A percentile compares a stretch with the other conserved stretches of the same genome.
Evolutionary conservation across 2,329 filamentous ascomycete species (phyloP).

Genomic region (Zymoseptoria ardabiliae): DNA sequence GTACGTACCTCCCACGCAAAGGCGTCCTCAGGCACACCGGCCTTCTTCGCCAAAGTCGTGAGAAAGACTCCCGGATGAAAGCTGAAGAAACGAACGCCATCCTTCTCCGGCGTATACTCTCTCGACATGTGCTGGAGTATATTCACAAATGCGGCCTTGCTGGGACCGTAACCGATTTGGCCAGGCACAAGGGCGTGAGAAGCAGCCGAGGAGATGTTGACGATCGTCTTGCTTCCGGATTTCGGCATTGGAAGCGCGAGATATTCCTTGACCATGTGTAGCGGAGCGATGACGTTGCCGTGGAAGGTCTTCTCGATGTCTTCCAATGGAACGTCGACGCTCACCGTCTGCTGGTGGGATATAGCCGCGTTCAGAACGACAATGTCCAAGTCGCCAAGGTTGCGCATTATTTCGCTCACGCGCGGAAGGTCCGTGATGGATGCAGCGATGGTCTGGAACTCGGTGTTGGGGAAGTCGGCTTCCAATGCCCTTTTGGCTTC

Average conservation of each 20-base stretch:
- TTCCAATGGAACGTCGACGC: slow-evolving; percentile 30
- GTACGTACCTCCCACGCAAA: slow-evolving; percentile 8
- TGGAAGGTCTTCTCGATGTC: slow-evolving; percentile 31
- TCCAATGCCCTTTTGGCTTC: slow-evolving; percentile 34
- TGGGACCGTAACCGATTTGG: slow-evolving; percentile 10
- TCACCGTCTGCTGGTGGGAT: slow-evolving; percentile 23
- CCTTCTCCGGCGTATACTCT: neutral
- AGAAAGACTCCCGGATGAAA: slow-evolving; percentile 12
- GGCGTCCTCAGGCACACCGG: neutral
- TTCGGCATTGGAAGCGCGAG: slow-evolving; percentile 25
- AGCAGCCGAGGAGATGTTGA: slow-evolving; percentile 34
- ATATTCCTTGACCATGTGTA: slow-evolving; percentile 31
- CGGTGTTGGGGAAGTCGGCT: slow-evolving; percentile 26
- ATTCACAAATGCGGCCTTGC: slow-evolving; percentile 8
- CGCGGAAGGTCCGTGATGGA: slow-evolving; percentile 18
- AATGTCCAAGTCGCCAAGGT: slow-evolving; percentile 32
- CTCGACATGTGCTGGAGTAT: slow-evolving; percentile 6
- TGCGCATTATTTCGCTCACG: slow-evolving; percentile 27
- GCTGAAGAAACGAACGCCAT: slow-evolving; percentile 5
- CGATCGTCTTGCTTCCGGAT: slow-evolving; percentile 28
- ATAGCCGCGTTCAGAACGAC: slow-evolving; percentile 36
- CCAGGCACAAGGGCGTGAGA: slow-evolving; percentile 21
- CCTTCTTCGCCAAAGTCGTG: slow-evolving; percentile 1
- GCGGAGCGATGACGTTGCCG: slow-evolving; percentile 30
- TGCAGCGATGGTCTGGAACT: slow-evolving; percentile 20